Evolutionary conservation across 441 rosid genomes (phyloP).

Genomic region (Adansonia rubrostipa): DNA sequence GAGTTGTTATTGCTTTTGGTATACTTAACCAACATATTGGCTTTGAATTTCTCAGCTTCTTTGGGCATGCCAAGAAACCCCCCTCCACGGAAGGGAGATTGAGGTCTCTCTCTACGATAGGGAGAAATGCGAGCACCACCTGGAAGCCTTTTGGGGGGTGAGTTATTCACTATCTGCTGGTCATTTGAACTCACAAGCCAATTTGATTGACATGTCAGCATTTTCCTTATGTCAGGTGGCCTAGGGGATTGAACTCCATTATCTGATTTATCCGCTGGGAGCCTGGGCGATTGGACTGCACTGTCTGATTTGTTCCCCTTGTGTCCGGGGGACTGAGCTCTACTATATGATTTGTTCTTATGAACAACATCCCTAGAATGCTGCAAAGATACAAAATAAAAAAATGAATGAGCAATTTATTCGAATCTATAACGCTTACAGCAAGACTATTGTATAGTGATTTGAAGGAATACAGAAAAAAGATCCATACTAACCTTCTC

Average conservation of each 20-base stretch:
- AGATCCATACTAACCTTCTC: constrained; percentile 50
- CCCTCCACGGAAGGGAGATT: constrained; percentile 53
- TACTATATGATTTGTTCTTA: constrained; percentile 41
- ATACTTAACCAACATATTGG: constrained; percentile 41
- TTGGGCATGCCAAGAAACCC: constrained; percentile 59
- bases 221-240: constrained; percentile 40
- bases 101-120: constrained; percentile 52
- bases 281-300: constrained; percentile 35
- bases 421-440: constrained; percentile 15
- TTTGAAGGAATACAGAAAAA: not conserved
- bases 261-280: constrained; percentile 28
- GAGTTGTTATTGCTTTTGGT: constrained; percentile 53
- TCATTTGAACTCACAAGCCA: constrained; percentile 47
- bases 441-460: constrained; percentile 16
- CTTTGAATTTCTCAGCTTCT: constrained; percentile 46
- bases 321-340: not conserved
- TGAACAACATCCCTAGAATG: constrained; percentile 45
- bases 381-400: constrained; percentile 40
- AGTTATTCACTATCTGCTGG: constrained; percentile 42
- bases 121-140: constrained; percentile 43
- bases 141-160: constrained; percentile 66
- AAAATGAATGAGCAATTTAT: constrained; percentile 15
- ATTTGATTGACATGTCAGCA: constrained; percentile 48
- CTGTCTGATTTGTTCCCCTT: not conserved
- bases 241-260: constrained; percentile 47